Evolutionary conservation across 495 filamentous ascomycete genomes (phyloP).

Genomic region (Podospora appendiculata): DNA sequence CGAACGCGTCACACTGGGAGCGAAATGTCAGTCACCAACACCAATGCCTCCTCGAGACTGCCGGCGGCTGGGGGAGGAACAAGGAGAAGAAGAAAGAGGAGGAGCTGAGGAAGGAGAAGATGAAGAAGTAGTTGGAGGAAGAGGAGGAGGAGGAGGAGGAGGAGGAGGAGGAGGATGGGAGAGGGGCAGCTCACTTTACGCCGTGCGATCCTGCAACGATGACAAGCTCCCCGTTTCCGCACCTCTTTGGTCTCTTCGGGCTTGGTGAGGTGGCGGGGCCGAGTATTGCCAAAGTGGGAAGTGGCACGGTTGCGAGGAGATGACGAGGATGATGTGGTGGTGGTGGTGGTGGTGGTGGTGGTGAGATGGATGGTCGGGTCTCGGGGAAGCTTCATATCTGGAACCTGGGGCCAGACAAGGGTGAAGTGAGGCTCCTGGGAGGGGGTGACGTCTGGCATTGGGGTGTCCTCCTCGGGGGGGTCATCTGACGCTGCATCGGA

Average conservation of each 20-base stretch:
- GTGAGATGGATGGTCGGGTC: not conserved
- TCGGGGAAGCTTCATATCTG: not conserved
- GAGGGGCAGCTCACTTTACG: not conserved
- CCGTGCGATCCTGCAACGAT: conserved; percentile 11
- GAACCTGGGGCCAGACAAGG: conserved; percentile 10
- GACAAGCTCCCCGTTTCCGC: conserved; percentile 10
- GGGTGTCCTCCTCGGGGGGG: conserved; percentile 9
- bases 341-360: not conserved
- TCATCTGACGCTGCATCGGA: not conserved
- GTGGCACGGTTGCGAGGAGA: not conserved
- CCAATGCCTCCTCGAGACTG: no score
- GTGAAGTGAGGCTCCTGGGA: conserved; percentile 1
- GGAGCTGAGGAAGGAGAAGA: no score
- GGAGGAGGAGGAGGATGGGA: not conserved
- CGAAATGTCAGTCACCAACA: not conserved
- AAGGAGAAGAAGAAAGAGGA: no score
- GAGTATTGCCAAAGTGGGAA: not conserved
- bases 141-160: no score
- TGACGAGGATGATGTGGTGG: not conserved
- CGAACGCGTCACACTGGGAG: not conserved
- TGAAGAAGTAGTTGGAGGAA: no score
- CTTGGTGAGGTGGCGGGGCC: conserved; percentile 5
- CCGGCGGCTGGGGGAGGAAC: no score
- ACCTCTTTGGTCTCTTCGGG: conserved; percentile 15
- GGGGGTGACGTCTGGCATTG: conserved; percentile 12